Evolutionary conservation across 208 protist genomes (phyloP), one percentile per base, ranked within the genome.

Genomic region (Trypanosoma boissoni): DNA sequence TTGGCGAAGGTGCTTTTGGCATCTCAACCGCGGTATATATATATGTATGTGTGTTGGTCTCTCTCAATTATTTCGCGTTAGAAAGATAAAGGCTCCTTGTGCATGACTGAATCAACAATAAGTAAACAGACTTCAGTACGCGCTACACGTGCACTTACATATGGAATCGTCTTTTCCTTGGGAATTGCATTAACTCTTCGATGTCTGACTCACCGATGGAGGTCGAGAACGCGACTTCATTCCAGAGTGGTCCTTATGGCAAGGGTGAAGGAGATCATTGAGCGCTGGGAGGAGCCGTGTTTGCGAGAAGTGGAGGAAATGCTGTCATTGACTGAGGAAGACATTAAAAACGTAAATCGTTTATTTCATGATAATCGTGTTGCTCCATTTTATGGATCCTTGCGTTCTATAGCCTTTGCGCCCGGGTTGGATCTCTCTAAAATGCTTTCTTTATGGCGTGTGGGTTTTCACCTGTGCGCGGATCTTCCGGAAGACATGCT

Each of bases 231-330:
- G 20, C 72, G 74, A 39, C 64, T 86, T 27, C 79, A 68, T 9
- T 61, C 58, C 5, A 68, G 79, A 34, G 55, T 71, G 0, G 50
- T 81, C 3, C 37, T 83, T 8, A 49, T 86, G 10, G 31, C 32
- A 10, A 42, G 50, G 10, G 72, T 80, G 28, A 53, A 45, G 6
- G 26, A 62, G 16, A 56, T 66, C 37, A 68, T 86, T 12, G 41
- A 51, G 2, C 58, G 64, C 28, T 83, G 75, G 80, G 80, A 86
- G 54, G 55, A 58, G 8, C 34, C 23, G 14, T 76, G 72, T 29
- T 34, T 77, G 48, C 52, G 51, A 2, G 80, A 86, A 42, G 72
- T 69, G 18, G 48, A 62, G 14, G 27, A 62, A 9, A 27, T 12
- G 26, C 23, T 67, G 7, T 31, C 18, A 28, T 20, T 29, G 21